phyloP scores from a whole-genome alignment of 768 basidiomycete species.

The Termitomyces sp. region DNA sequence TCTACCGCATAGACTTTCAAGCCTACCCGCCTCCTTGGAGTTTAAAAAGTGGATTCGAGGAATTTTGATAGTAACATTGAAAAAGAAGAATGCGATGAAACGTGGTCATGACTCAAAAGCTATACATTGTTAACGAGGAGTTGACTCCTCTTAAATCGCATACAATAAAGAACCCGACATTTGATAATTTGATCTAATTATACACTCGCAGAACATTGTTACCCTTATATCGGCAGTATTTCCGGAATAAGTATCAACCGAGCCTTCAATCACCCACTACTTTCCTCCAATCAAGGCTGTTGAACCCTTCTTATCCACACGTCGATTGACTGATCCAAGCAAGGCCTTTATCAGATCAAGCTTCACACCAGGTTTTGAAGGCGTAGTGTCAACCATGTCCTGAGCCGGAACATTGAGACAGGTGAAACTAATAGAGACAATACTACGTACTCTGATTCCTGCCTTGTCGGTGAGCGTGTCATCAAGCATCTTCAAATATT shows the following conservation, averaged over 20 bases:
- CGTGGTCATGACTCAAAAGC: too few species aligned
- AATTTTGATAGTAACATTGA: too few species aligned
- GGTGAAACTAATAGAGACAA: background rate
- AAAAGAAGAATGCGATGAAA: too few species aligned
- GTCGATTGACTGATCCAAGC: conserved; percentile 58
- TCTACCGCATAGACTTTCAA: too few species aligned
- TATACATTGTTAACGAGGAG: too few species aligned
- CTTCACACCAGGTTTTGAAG: conserved; percentile 31
- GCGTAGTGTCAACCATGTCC: conserved; percentile 70
- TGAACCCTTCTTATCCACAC: conserved; percentile 15
- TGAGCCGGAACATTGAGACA: conserved; percentile 11
- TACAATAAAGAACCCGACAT: too few species aligned
- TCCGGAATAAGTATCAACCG: background rate
- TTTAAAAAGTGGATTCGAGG: too few species aligned
- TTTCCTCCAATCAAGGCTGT: background rate
- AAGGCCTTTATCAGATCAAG: conserved; percentile 57
- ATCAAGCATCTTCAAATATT: background rate
- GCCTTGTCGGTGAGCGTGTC: background rate
- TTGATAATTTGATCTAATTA: too few species aligned
- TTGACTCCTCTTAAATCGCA: too few species aligned
- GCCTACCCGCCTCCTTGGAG: too few species aligned
- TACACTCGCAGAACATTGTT: too few species aligned
- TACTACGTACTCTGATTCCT: conserved; percentile 35
- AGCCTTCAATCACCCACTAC: background rate
- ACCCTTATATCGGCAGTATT: too few species aligned